Base-by-base conservation (phyloP, 768 basidiomycete genomes). In the Pulveroboletus sp. region DNA sequence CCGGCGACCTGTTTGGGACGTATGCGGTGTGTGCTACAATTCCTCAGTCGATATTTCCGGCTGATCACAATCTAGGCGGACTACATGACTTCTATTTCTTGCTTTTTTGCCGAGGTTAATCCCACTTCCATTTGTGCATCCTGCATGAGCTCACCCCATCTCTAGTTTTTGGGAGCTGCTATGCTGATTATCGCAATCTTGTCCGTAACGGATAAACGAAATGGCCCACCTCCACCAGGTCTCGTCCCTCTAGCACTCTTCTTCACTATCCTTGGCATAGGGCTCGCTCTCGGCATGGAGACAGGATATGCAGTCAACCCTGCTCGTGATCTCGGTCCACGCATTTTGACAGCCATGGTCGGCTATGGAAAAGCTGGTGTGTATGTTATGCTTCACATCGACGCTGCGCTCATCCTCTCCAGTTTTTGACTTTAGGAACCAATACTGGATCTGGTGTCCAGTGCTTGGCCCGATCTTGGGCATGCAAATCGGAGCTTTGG, bases 381-480 rank as follows among this genome's bases (percentile, higher is more conserved):
- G 80, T 75, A 15, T 78, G 70, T 43, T 24, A 9, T 41, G 9
- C 38, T 11, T 32, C 21, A 17, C 18, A 31, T 28, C 13, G 6
- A 35, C 15, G 27, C 8, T 4, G 6, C 28, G 13, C 27, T 51
- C 17, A 54, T 30, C 26, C 47, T 49, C 26, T 27, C 21, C 33
- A 60, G 58, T 63, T 8, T 61, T 64, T 48, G 47, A 59, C 31
- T 69, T 59, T 47, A 59, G 65, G 55, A 77, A 73, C 57, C 84
- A 87, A 50, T 88, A 86, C 59, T 88, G 84, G 85, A 53, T 88
- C 32, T 88, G 86, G 85, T 79, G 79, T 56, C 79, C 83, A 3
- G 58, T 84, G 15, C 64, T 83, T 35, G 82, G 70, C 2, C 78
- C 83, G 8, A 76, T 86, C 60, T 54, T 78, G 31, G 85, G 86